A percentile compares a stretch with the other conserved stretches of the same genome.
Evolutionary conservation across 1,139 yeast species (phyloP).

Genomic region (Sugiyamaella neomexicana): DNA sequence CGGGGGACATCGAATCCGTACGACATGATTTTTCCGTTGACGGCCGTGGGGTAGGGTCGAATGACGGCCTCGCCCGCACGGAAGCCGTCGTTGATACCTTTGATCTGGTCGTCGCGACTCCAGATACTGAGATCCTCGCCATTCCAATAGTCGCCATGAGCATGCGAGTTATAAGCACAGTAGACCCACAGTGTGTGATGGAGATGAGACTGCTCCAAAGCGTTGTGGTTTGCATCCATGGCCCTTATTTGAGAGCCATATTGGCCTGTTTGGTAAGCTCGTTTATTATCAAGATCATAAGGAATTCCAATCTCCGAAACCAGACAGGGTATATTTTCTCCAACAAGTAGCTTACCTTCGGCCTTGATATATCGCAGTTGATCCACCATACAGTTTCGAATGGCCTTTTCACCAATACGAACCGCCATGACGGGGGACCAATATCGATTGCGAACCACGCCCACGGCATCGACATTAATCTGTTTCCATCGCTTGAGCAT

Average conservation of each 20-base stretch:
- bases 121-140: slow-evolving; percentile 89
- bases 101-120: slow-evolving; percentile 60
- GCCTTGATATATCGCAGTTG: slow-evolving; percentile 64
- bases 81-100: slow-evolving; percentile 15
- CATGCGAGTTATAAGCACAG: slow-evolving; percentile 65
- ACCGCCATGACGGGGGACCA: slow-evolving; percentile 73
- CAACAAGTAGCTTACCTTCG: slow-evolving; percentile 52
- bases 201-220: slow-evolving; percentile 69
- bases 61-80: slow-evolving; percentile 42
- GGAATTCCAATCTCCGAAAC: slow-evolving; percentile 98
- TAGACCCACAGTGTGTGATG: slow-evolving; percentile 88
- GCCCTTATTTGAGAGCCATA: slow-evolving; percentile 76
- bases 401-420: slow-evolving; percentile 75
- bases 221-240: slow-evolving; percentile 76
- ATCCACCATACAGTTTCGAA: slow-evolving; percentile 64
- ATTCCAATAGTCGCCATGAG: slow-evolving; percentile 91
- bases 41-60: slow-evolving; percentile 41
- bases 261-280: slow-evolving; percentile 63
- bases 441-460: slow-evolving; percentile 81
- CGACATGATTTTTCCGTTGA: slow-evolving; percentile 34
- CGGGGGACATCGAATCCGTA: slow-evolving; percentile 36
- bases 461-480: slow-evolving; percentile 80
- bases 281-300: slow-evolving; percentile 82
- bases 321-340: slow-evolving; percentile 48
- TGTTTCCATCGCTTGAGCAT: slow-evolving; percentile 77